Conservation (phyloP, 2,329 filamentous ascomycete genomes). For the Pseudogymnoascus sp. region DNA sequence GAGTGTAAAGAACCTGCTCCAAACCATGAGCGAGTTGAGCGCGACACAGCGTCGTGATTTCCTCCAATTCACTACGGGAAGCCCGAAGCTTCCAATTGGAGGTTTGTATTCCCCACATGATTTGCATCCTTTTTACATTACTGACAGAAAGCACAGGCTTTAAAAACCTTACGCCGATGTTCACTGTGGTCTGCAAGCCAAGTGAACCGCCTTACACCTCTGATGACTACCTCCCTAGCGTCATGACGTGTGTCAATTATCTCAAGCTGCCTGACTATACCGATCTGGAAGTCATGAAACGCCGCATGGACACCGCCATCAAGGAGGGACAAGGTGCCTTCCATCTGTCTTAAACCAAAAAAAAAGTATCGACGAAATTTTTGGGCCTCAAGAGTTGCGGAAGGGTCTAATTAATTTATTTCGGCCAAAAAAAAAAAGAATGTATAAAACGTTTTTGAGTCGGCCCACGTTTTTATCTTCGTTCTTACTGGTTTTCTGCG, state of each 20-base stretch:
- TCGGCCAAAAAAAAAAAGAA: neutral
- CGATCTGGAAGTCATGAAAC: constrained; percentile 64
- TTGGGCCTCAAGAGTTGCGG: constrained; percentile 8
- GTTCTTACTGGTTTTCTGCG: neutral
- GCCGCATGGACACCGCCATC: constrained; percentile 76
- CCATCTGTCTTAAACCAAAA: constrained; percentile 67
- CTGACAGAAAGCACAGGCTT: constrained; percentile 59
- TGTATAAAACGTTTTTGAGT: neutral
- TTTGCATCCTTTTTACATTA: constrained; percentile 9
- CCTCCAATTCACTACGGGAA: constrained; percentile 94
- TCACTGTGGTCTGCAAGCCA: constrained; percentile 98
- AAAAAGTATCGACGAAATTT: neutral
- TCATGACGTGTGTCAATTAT: constrained; percentile 99
- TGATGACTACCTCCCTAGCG: constrained; percentile 96
- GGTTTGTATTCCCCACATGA: constrained; percentile 50
- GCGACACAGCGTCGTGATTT: constrained; percentile 77
- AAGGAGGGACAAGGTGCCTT: constrained; percentile 96
- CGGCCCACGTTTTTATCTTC: constrained; percentile 15
- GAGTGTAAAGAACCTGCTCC: constrained; percentile 85
- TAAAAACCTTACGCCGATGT: constrained; percentile 94
- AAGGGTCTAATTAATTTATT: neutral
- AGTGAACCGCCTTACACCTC: constrained; percentile 88
- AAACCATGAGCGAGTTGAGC: constrained; percentile 85
- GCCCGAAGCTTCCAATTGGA: constrained; percentile 95
- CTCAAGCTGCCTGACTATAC: constrained; percentile 96